A percentile compares a stretch with the other conserved stretches of the same genome.
These are phyloP conservation scores for Durusdinium trenchii DNA, from an alignment of 73 alveolate species.

Conservation along the genomic window DNA sequence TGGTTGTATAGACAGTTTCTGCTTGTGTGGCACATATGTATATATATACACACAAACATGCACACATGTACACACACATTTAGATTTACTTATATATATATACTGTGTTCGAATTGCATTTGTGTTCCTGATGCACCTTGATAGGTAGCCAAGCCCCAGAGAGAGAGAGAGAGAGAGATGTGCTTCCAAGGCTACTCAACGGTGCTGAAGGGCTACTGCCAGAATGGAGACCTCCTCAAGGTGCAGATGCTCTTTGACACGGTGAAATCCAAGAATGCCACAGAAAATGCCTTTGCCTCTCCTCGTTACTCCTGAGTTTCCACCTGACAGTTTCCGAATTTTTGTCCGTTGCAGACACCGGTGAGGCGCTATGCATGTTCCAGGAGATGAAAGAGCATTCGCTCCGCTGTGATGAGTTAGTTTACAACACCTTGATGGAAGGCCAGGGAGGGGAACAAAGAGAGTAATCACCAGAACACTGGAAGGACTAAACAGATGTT, in stretches of 20 bases:
- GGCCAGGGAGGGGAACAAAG: slow-evolving; percentile 70
- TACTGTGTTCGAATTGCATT: too few relatives aligned
- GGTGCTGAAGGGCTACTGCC: slow-evolving; percentile 98
- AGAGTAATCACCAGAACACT: too few relatives aligned
- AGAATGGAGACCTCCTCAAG: slow-evolving; percentile 97
- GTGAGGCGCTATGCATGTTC: slow-evolving; percentile 91
- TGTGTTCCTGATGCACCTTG: too few relatives aligned
- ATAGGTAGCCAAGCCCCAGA: too few relatives aligned
- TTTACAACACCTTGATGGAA: slow-evolving; percentile 98
- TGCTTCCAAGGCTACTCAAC: slow-evolving; percentile 97
- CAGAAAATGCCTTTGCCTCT: background rate
- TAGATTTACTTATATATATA: too few relatives aligned
- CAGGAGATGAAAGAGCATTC: slow-evolving; percentile 92
- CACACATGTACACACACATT: background rate
- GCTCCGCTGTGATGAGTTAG: slow-evolving; percentile 98
- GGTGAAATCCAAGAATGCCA: background rate
- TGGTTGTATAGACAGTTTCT: background rate
- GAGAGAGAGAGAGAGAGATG: slow-evolving; percentile 55
- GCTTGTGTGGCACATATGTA: background rate
- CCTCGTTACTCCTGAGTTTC: too few relatives aligned
- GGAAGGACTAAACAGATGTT: too few relatives aligned
- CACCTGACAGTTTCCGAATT: background rate
- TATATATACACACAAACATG: background rate
- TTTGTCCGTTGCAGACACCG: too few relatives aligned
- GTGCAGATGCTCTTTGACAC: slow-evolving; percentile 77